Percentiles rank a stretch among this genome's conserved stretches.
These are phyloP conservation scores for Alnus rubra DNA, from an alignment of 306 rosid species.

Conservation along the genomic window DNA sequence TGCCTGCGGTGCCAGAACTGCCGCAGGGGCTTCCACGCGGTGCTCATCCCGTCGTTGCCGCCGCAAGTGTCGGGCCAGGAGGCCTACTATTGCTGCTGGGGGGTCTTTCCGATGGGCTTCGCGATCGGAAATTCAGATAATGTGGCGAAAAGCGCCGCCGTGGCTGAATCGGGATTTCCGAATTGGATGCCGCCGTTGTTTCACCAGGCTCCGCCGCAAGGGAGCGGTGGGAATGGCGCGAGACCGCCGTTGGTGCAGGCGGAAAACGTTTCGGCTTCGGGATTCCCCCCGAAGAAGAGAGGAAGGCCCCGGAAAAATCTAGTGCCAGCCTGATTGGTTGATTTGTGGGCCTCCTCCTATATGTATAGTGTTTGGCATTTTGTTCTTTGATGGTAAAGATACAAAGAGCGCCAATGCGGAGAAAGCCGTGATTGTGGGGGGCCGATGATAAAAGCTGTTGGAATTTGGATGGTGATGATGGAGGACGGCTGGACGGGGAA, in stretches of 20 bases:
- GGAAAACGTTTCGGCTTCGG: neutral
- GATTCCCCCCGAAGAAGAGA: slow-evolving; percentile 40
- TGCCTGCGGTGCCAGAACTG: slow-evolving; percentile 87
- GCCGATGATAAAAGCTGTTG: neutral
- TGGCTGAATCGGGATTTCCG: slow-evolving; percentile 36
- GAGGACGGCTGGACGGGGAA: neutral
- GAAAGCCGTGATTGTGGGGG: neutral
- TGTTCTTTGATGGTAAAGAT: neutral
- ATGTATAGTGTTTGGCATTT: neutral
- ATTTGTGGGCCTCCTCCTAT: neutral
- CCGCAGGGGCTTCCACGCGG: slow-evolving; percentile 65
- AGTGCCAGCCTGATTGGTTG: slow-evolving; percentile 7
- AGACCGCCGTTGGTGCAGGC: neutral
- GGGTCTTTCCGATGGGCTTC: slow-evolving; percentile 73
- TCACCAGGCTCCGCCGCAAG: slow-evolving; percentile 14
- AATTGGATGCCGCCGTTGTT: slow-evolving; percentile 66
- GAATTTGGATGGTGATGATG: neutral
- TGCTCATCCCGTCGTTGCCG: slow-evolving; percentile 50
- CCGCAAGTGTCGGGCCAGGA: slow-evolving; percentile 75
- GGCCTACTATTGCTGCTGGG: slow-evolving; percentile 86
- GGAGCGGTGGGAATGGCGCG: slow-evolving; percentile 19
- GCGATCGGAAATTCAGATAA: slow-evolving; percentile 27
- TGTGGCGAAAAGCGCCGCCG: slow-evolving; percentile 33
- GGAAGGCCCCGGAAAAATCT: slow-evolving; percentile 58
- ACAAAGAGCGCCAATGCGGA: neutral